phyloP scores from a whole-genome alignment of 2,329 filamentous ascomycete genomes.

The Claviceps monticola region DNA sequence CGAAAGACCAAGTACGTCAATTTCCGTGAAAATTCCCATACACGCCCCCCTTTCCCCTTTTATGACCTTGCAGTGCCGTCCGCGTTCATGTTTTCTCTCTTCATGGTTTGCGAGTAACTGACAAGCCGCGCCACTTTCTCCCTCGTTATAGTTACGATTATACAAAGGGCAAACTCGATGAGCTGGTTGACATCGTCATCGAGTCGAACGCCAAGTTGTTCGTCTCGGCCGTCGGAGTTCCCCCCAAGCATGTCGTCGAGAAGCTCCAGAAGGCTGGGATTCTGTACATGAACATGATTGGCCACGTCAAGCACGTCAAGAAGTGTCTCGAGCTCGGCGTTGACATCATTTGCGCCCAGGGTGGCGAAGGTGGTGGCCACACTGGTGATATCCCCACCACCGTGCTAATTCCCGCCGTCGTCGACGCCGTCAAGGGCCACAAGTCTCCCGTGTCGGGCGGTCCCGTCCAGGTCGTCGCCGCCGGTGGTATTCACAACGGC shows the following conservation, averaged over 20 bases:
- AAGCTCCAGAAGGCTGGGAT: conserved; percentile 77
- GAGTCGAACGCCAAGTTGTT: conserved; percentile 83
- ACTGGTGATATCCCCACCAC: conserved; percentile 89
- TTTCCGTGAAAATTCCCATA: not conserved
- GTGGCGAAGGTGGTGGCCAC: conserved; percentile 93
- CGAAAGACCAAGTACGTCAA: conserved; percentile 71
- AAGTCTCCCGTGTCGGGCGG: conserved; percentile 78
- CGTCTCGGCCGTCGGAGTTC: conserved; percentile 91
- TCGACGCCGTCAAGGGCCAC: conserved; percentile 63
- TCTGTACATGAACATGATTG: conserved; percentile 99
- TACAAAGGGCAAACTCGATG: conserved; percentile 94
- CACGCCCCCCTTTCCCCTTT: not conserved
- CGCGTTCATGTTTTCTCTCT: not conserved
- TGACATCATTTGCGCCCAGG: conserved; percentile 97
- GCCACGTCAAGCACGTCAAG: conserved; percentile 96
- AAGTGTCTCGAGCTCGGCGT: conserved; percentile 87
- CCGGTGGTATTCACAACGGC: conserved; percentile 88
- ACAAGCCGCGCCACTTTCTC: not conserved
- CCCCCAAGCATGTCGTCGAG: conserved; percentile 78
- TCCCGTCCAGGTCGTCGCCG: conserved; percentile 83
- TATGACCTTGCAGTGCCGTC: not conserved
- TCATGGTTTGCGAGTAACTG: not conserved
- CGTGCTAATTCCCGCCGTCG: conserved; percentile 83
- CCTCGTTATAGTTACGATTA: conserved; percentile 71
- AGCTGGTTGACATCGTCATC: conserved; percentile 85